phyloP scores from a whole-genome alignment of 148 eudicot species.

The Fallopia convolvulus region DNA sequence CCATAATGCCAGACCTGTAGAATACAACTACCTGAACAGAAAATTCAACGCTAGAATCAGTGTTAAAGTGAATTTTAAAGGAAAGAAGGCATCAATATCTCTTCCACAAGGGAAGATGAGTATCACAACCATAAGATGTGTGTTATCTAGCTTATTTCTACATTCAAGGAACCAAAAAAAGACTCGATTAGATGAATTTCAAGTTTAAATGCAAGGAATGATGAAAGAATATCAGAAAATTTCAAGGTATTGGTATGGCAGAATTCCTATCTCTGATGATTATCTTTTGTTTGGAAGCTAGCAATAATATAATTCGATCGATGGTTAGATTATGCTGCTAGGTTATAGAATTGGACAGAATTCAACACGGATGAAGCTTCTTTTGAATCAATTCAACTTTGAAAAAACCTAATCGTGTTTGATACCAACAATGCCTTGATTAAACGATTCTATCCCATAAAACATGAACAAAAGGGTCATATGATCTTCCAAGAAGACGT shows the following conservation, averaged over 20 bases:
- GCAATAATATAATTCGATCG: not conserved
- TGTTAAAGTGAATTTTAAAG: not conserved
- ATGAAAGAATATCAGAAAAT: not conserved
- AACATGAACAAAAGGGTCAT: not conserved
- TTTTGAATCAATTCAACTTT: not conserved
- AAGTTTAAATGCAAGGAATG: not conserved
- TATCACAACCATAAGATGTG: not conserved
- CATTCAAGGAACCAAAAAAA: not conserved
- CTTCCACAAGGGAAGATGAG: not conserved
- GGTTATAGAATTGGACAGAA: not conserved
- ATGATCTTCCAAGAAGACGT: not conserved
- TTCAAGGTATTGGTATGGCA: not conserved
- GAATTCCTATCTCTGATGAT: not conserved
- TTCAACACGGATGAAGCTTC: not conserved
- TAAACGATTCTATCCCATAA: not conserved
- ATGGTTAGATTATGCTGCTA: not conserved
- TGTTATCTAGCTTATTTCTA: not conserved
- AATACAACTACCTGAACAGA: slow-evolving; percentile 56
- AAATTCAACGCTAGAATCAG: not conserved
- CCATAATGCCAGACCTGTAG: slow-evolving; percentile 82
- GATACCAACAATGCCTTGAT: not conserved
- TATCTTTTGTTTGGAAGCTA: not conserved
- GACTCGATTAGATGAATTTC: not conserved
- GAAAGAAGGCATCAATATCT: not conserved
- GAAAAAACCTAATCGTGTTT: not conserved